Evolutionary conservation across 352 stramenopile species (phyloP), one percentile per base, ranked within the genome.

Genomic region (Globisporangium sylvaticum): DNA sequence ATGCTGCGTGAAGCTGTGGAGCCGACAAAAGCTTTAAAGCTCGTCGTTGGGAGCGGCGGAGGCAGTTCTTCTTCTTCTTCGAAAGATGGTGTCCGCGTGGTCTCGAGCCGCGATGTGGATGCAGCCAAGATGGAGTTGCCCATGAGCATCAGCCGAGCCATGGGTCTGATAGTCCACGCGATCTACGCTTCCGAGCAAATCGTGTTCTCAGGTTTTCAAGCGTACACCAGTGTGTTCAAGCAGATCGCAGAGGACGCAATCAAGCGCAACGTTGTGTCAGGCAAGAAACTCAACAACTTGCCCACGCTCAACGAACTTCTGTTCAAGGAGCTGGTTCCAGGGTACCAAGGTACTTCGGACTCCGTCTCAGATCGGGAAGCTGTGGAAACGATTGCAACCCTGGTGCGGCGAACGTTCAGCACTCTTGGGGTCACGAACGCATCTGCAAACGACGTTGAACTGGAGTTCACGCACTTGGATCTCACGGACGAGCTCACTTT

Each of bases 401-500:
- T 65, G 15, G 25, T 34, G 34, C 20, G 37, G 37, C 37, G 37
- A 1, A 20, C 37, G 6, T 46, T 62, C 20, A 14, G 24, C 18
- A 50, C 56, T 15, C 42, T 62, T 27, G 39, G 1, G 5, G 12
- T 7, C 8, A 18, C 5, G 1, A 27, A 39, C 6, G 27, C 34
- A 14, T 25, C 24, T 27, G 44, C 15, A 10, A 24, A 20, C 59
- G 27, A 31, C 8, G 20, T 65, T 24, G 59, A 56, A 6, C 42
- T 58, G 2, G 59, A 65, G 42, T 34, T 65, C 22, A 58, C 59
- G 29, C 59, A 55, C 44, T 34, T 56, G 4, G 22, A 65, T 46
- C 44, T 65, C 18, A 31, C 42, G 25, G 25, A 42, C 25, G 39
- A 22, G 10, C 1, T 65, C 59, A 32, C 27, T 18, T 65, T 65